phyloP scores from a whole-genome alignment of 2,329 filamentous ascomycete genomes.

The Penicillium sp. region DNA sequence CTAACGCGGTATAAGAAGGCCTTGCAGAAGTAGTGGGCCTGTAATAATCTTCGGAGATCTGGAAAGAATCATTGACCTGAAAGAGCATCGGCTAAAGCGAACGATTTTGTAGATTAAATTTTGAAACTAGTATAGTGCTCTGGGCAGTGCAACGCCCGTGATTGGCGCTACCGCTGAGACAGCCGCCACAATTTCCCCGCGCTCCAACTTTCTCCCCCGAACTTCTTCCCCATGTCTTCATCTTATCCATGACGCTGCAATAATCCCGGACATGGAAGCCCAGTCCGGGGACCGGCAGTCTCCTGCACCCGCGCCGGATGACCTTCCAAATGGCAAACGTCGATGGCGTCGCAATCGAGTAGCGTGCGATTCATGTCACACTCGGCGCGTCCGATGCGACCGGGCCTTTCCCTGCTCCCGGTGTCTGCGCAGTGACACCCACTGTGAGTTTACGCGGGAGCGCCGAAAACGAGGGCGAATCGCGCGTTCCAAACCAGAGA shows the following conservation, averaged over 20 bases:
- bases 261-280: slow-evolving; percentile 30
- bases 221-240: neutral
- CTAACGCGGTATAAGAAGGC: slow-evolving; percentile 54
- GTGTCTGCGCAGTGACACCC: slow-evolving; percentile 70
- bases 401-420: slow-evolving; percentile 88
- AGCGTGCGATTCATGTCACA: slow-evolving; percentile 63
- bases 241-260: slow-evolving; percentile 22
- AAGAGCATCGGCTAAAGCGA: neutral
- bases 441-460: slow-evolving; percentile 85
- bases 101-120: neutral
- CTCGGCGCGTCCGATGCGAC: slow-evolving; percentile 89
- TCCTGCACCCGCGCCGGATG: slow-evolving; percentile 18
- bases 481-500: slow-evolving; percentile 68
- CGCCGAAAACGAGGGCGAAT: slow-evolving; percentile 93
- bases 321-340: slow-evolving; percentile 31
- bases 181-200: slow-evolving; percentile 12
- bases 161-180: slow-evolving; percentile 2
- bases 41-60: too few species aligned
- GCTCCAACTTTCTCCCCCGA: slow-evolving; percentile 1
- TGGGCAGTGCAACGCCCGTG: neutral
- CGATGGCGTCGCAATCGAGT: slow-evolving; percentile 17
- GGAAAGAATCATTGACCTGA: too few species aligned
- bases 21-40: neutral
- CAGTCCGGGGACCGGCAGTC: slow-evolving; percentile 29
- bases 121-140: neutral